Evolutionary conservation across 139 green algal species (phyloP), one percentile per base, ranked within the genome.

Genomic region (Desmodesmus armatus): DNA sequence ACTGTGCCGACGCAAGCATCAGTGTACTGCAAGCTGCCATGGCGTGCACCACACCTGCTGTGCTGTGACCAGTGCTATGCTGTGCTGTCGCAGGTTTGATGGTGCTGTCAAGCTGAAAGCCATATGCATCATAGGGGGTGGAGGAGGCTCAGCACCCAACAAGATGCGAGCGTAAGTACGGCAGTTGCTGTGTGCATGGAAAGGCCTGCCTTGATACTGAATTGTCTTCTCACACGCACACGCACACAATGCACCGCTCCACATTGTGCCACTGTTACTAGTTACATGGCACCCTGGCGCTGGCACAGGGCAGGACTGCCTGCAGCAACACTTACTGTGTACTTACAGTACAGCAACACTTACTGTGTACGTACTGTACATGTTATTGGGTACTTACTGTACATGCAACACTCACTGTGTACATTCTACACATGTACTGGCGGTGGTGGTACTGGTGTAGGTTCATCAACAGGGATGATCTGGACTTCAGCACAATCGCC

Each of bases 41-140:
- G 51, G 51, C 51, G 51, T 13, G 51, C 51, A n/a, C n/a, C 25
- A 37, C 13, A 5, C 31, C 40, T 82, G 21, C 17, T 47, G 43
- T 65, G 43, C 43, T 35, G 65, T 23, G 21, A 5, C 63, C 49
- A 4, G 31, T 86, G 27, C 3, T 27, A 25, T 66, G 58, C 25
- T 66, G 35, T 27, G 43, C 4, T 75, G 66, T n/a, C 31, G 39
- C 83, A 94, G 91, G 5, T 97, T 98, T 84, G 89, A 94, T 33
- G 94, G 96, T 9, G 88, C 92, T 0, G 93, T 98, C 0, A 97
- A 97, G 83, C 86, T 98, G 21, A 96, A 96, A 73, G 95, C 90
- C 9, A 93, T 98, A 74, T 91, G 77, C 43, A 73, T 98, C 35
- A 94, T 98, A 25, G 92, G 92, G 5, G 93, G 82, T 3, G 90